A percentile compares a stretch with the other conserved stretches of the same genome.
These are phyloP conservation scores for Kwoniella shandongensis DNA, from an alignment of 768 basidiomycete species.

Conservation along the genomic window DNA sequence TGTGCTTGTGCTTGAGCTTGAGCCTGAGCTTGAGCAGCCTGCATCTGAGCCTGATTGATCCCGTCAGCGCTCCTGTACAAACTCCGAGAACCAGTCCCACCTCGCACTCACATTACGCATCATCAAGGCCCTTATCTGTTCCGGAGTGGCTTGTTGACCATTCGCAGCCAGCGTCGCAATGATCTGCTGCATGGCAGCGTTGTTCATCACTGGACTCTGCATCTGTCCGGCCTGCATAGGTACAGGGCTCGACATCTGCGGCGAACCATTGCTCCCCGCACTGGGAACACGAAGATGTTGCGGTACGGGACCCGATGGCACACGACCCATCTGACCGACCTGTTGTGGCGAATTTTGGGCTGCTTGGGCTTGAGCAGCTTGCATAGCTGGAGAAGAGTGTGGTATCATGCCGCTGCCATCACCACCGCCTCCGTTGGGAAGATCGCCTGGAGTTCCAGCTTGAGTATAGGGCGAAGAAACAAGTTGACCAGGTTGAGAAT, in stretches of 20 bases:
- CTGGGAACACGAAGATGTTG: slow-evolving; percentile 33
- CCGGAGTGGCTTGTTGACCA: slow-evolving; percentile 38
- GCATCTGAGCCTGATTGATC: slow-evolving; percentile 7
- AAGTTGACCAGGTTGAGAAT: slow-evolving; percentile 23
- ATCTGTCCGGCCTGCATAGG: neutral
- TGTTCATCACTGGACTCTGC: slow-evolving; percentile 18
- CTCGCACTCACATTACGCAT: slow-evolving; percentile 34
- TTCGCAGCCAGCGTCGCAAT: slow-evolving; percentile 24
- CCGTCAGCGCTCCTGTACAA: neutral
- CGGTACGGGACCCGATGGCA: slow-evolving; percentile 18
- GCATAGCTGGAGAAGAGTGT: slow-evolving; percentile 18
- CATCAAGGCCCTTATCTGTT: slow-evolving; percentile 32
- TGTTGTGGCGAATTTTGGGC: slow-evolving; percentile 15
- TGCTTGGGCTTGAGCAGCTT: slow-evolving; percentile 9
- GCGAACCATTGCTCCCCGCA: slow-evolving; percentile 28
- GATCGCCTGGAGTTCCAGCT: slow-evolving; percentile 17
- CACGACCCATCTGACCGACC: slow-evolving; percentile 8
- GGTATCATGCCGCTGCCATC: slow-evolving; percentile 8
- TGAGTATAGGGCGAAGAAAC: slow-evolving; percentile 34
- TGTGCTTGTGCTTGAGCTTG: slow-evolving; percentile 28
- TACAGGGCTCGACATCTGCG: slow-evolving; percentile 16
- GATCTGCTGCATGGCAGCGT: slow-evolving; percentile 30
- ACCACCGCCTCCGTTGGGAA: slow-evolving; percentile 24
- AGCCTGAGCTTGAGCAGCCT: slow-evolving; percentile 18
- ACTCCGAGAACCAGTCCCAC: neutral